Evolutionary conservation across 257 asterid genomes (phyloP), one percentile per base, ranked within the genome.

Genomic region (Plantago ovata): DNA sequence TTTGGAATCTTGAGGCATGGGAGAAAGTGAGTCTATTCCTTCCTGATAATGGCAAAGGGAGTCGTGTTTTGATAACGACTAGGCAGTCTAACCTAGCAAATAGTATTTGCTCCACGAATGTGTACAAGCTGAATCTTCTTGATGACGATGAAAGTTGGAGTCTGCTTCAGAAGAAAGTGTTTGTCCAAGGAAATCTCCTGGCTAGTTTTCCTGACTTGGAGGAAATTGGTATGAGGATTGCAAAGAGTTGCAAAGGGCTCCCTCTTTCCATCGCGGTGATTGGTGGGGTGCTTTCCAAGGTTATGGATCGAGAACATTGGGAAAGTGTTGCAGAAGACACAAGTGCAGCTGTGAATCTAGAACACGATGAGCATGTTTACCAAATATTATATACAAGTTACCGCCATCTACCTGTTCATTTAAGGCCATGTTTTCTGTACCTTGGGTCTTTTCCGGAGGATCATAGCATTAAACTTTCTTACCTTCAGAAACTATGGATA

Each of bases 261-360:
- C 64, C 64, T 24, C 19, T 59, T 9, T 44, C 64, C 22, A n/a
- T 59, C 3, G 42, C 45, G 2, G 40, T 59, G 64, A 47, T 59
- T 23, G 54, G 64, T 5, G 53, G 54, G 3, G 39, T 59, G 9
- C 54, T 59, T 22, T 53, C 43, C 14, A 59, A 59, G 28, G 43
- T 16, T 5, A 24, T 2, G 2, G 32, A 24, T 2, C 32, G 5
- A 24, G 3, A 24, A 5, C 5, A 24, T 24, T 24, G 32, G 32
- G 32, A 24, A 24, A 5, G 5, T 24, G 32, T 24, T 2, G 32
- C 2, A 24, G 5, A 24, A 24, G 32, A 24, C 5, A 24, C 5
- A 24, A 24, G 5, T 2, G 32, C 32, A 24, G n/a, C 5, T 2
- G 5, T 24, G 2, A 2, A 24, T 24, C 32, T 2, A 5, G 5